Percentiles rank a stretch among this genome's conserved stretches.
These are phyloP conservation scores for Phylloporus sp. DNA, from an alignment of 768 basidiomycete genomes.

Conservation along the genomic window DNA sequence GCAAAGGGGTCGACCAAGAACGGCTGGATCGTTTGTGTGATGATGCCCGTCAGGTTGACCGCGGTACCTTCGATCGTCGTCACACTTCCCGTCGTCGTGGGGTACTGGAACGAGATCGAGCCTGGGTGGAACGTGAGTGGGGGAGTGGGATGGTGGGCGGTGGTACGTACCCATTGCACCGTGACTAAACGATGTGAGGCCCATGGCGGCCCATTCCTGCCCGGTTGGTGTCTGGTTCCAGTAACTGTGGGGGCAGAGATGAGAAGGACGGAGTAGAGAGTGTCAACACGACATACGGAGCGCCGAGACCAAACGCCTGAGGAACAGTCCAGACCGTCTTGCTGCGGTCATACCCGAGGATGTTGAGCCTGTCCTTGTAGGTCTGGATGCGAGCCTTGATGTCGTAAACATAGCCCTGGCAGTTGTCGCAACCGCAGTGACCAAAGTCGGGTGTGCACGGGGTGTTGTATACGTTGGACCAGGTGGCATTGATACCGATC, in stretches of 20 bases:
- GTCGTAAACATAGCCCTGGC: constrained; percentile 60
- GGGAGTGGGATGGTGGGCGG: background rate
- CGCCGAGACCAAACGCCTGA: constrained; percentile 66
- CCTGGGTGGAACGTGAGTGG: constrained; percentile 13
- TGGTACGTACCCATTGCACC: constrained; percentile 21
- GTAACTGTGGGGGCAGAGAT: constrained; percentile 17
- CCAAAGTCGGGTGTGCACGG: constrained; percentile 62
- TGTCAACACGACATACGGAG: constrained; percentile 18
- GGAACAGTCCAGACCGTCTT: constrained; percentile 77
- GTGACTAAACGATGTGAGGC: constrained; percentile 23
- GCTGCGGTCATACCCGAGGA: constrained; percentile 60
- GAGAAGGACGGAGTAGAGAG: background rate
- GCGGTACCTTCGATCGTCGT: constrained; percentile 25
- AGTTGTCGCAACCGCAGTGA: constrained; percentile 71
- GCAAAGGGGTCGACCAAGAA: constrained; percentile 18
- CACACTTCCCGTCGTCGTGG: constrained; percentile 17
- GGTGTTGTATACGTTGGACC: constrained; percentile 56
- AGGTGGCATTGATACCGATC: constrained; percentile 57
- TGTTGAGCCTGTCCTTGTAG: constrained; percentile 53
- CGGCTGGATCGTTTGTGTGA: constrained; percentile 12
- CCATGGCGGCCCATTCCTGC: constrained; percentile 24
- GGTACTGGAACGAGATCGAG: constrained; percentile 28
- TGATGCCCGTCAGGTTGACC: background rate
- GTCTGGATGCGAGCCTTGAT: constrained; percentile 64
- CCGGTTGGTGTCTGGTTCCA: constrained; percentile 31